These are phyloP conservation scores for Serendipita sp. DNA, from an alignment of 768 basidiomycete species.

Conservation along the genomic window DNA sequence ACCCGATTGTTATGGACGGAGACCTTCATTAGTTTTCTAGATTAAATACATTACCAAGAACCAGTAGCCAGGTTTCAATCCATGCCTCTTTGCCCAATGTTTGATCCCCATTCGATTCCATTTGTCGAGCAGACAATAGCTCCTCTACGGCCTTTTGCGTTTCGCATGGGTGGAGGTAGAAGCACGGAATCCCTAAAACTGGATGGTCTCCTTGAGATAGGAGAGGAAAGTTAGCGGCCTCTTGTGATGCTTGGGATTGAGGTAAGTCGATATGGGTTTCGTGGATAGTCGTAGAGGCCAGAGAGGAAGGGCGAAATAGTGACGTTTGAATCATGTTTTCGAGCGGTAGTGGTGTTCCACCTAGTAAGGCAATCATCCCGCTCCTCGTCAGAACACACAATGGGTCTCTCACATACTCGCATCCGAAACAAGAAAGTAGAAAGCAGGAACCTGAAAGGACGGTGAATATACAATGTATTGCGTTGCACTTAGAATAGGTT, in stretches of 20 bases:
- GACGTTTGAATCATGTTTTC: conserved; percentile 37
- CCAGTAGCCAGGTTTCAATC: conserved; percentile 59
- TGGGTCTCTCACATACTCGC: conserved; percentile 35
- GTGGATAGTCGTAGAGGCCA: conserved; percentile 17
- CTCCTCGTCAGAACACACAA: neutral
- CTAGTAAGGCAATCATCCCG: conserved; percentile 23
- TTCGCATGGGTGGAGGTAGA: conserved; percentile 84
- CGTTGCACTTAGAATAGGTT: conserved; percentile 25
- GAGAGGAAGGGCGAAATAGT: conserved; percentile 37
- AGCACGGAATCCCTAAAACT: conserved; percentile 49
- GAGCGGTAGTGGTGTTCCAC: conserved; percentile 44
- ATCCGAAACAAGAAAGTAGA: conserved; percentile 62
- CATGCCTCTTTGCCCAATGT: conserved; percentile 9
- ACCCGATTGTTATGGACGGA: neutral
- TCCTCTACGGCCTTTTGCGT: conserved; percentile 50
- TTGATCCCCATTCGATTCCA: neutral
- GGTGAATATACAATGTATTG: conserved; percentile 65
- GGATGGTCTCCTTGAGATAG: conserved; percentile 83
- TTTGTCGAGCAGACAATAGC: conserved; percentile 32
- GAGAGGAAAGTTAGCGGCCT: conserved; percentile 46
- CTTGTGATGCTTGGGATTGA: conserved; percentile 36
- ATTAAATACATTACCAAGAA: conserved; percentile 50
- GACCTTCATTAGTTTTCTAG: conserved; percentile 19
- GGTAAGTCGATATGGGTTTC: conserved; percentile 24
- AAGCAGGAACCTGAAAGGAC: conserved; percentile 65